Evolutionary conservation across 176 grass and related monocot species (phyloP), one percentile per base, ranked within the genome.

Genomic region (Carex myosuroides): DNA sequence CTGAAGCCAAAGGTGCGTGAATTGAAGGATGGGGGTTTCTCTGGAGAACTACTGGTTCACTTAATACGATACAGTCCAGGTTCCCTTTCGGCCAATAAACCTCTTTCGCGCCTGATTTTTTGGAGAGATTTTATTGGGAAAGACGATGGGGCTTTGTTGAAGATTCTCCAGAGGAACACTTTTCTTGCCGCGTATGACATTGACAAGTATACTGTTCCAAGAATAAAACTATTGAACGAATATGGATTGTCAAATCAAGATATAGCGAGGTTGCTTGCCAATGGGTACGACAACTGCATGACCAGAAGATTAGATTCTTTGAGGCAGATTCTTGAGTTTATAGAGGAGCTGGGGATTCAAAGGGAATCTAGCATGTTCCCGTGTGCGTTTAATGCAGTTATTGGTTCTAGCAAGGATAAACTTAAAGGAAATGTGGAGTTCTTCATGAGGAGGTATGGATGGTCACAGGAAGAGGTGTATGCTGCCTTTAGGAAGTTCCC

Each of bases 41-140:
- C 83, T 12, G n/a, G 54, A 42, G 67, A 71, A 48, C 48, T 73
- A 42, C 70, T 85, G 8, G 33, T 85, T 24, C 83, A 85, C 41
- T 14, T 4, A 3, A 4, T 13, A 17, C 11, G 13, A 18, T 13
- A 16, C 11, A 14, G 41, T 8, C 41, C 41, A 42, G 0, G 0
- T 42, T 8, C 0, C 41, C 41, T 42, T 4, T 6, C 1, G 13
- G 13, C 5, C n/a, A 73, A 52, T 13, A 4, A 13, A 9, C 48
- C n/a, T 50, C n/a, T 73, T 9, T 24, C 70, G 4, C 17, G 42
- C 0, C n/a, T 73, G 9, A 41, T 24, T 1, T 73, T 73, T 12
- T 73, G 70, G 70, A 73, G 42, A 73, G 41, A 73, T 73, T 73
- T 73, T 73, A 9, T 73, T 50, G 42, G 70, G n/a, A 50, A 73